Percentiles rank a stretch among this genome's conserved stretches.
Conservation (phyloP, 2,329 filamentous ascomycete species). For the Onygenales sp. region DNA sequence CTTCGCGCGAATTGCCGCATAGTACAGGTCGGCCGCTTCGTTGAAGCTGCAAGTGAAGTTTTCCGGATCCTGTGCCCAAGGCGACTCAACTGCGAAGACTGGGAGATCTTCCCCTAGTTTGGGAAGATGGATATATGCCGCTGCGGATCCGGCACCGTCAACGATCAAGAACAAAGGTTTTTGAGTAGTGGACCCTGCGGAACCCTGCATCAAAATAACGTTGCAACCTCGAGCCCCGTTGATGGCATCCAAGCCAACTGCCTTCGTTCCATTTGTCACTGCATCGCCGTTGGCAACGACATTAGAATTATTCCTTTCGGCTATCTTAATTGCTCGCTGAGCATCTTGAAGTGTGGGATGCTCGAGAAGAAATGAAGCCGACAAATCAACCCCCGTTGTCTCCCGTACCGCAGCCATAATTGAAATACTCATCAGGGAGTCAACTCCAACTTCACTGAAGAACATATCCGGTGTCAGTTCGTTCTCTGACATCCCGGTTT, state of each 20-base stretch:
- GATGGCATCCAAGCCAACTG: not conserved
- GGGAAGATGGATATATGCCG: slow-evolving; percentile 30
- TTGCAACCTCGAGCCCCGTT: not conserved
- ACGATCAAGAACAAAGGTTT: slow-evolving; percentile 36
- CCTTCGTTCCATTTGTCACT: slow-evolving; percentile 10
- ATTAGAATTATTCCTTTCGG: slow-evolving; percentile 3
- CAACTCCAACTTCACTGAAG: slow-evolving; percentile 6
- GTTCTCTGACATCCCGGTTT: not conserved
- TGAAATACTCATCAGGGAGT: slow-evolving; percentile 5
- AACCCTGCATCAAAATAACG: slow-evolving; percentile 34
- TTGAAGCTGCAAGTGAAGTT: slow-evolving; percentile 58
- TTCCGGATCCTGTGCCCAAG: slow-evolving; percentile 60
- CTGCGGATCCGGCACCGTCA: slow-evolving; percentile 39
- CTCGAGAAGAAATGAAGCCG: slow-evolving; percentile 7
- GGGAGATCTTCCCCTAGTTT: slow-evolving; percentile 37
- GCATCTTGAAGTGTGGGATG: no score
- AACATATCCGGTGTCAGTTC: not conserved
- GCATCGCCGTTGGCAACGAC: not conserved
- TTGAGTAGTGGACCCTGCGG: slow-evolving; percentile 21
- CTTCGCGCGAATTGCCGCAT: slow-evolving; percentile 60
- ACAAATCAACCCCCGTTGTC: slow-evolving; percentile 19
- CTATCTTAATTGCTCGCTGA: no score
- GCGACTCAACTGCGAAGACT: slow-evolving; percentile 54
- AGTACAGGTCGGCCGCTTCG: slow-evolving; percentile 55
- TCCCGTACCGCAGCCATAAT: not conserved